Evolutionary conservation across 768 basidiomycete species (phyloP).

Genomic region (Tulasnella sp.): DNA sequence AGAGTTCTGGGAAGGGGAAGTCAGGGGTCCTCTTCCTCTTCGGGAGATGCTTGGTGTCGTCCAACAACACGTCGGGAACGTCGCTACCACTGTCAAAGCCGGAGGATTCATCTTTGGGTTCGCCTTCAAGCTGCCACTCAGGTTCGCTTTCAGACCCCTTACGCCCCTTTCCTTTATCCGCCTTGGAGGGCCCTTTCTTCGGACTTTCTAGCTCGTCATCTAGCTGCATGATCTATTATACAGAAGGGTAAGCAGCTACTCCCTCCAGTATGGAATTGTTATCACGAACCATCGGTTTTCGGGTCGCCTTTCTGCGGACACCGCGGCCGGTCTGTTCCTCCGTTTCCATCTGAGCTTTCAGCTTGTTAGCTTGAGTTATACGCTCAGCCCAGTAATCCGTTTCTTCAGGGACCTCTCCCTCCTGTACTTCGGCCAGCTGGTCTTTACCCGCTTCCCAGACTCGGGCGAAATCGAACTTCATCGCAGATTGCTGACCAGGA

Average conservation of each 20-base stretch:
- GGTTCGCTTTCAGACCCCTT: neutral
- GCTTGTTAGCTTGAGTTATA: slow-evolving; percentile 30
- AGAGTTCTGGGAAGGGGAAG: slow-evolving; percentile 7
- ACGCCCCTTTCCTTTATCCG: neutral
- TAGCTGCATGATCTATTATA: neutral
- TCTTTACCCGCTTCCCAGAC: slow-evolving; percentile 80
- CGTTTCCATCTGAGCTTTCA: slow-evolving; percentile 37
- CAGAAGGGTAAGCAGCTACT: neutral
- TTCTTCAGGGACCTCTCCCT: slow-evolving; percentile 37
- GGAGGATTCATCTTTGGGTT: neutral
- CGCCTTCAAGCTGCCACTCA: neutral
- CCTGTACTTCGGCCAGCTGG: slow-evolving; percentile 51
- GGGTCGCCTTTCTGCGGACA: slow-evolving; percentile 52
- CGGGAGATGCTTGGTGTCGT: neutral
- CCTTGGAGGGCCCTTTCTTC: slow-evolving; percentile 9
- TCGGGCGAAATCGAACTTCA: slow-evolving; percentile 78
- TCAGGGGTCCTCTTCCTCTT: neutral
- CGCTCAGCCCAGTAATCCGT: slow-evolving; percentile 69
- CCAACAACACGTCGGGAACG: neutral
- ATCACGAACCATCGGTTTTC: slow-evolving; percentile 8
- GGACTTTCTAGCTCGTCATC: slow-evolving; percentile 2
- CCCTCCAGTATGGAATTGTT: neutral
- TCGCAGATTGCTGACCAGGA: slow-evolving; percentile 36
- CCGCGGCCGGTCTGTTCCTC: slow-evolving; percentile 57
- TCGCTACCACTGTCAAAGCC: neutral